Conservation (phyloP, 768 basidiomycete genomes). For the Pilatotrama ljubarskyi region DNA sequence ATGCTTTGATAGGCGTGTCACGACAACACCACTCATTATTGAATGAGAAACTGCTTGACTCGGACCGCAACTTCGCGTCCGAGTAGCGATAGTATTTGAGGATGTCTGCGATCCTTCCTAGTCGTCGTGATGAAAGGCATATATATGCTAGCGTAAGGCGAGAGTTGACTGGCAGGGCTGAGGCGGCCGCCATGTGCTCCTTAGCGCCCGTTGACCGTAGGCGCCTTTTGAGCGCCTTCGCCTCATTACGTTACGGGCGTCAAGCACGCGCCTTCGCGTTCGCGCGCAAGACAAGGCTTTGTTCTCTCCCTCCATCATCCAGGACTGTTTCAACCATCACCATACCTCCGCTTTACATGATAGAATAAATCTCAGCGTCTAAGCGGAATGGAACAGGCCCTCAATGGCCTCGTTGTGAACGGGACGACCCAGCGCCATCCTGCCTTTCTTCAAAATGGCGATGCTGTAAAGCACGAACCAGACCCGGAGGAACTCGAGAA, state of each 20-base stretch:
- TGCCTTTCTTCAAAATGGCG: constrained; percentile 7
- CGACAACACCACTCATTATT: too few species aligned
- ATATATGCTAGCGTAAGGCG: too few species aligned
- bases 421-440: constrained; percentile 4
- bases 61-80: too few species aligned
- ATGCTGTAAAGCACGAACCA: constrained; percentile 30
- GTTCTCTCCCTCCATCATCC: constrained; percentile 1
- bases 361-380: neutral
- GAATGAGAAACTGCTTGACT: too few species aligned
- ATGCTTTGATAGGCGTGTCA: too few species aligned
- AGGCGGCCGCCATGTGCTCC: too few species aligned
- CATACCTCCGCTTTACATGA: constrained; percentile 3
- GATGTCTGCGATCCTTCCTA: too few species aligned
- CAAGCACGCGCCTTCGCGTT: neutral
- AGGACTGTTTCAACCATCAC: neutral
- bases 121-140: too few species aligned
- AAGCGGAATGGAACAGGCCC: constrained; percentile 17
- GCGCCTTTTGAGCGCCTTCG: too few species aligned
- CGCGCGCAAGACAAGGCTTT: neutral
- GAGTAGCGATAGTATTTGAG: too few species aligned
- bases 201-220: too few species aligned
- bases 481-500: constrained; percentile 60
- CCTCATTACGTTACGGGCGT: neutral
- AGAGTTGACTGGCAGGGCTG: too few species aligned
- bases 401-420: constrained; percentile 17